Conservation (phyloP, 805 yeast species). For the Kodamaea restingae region DNA sequence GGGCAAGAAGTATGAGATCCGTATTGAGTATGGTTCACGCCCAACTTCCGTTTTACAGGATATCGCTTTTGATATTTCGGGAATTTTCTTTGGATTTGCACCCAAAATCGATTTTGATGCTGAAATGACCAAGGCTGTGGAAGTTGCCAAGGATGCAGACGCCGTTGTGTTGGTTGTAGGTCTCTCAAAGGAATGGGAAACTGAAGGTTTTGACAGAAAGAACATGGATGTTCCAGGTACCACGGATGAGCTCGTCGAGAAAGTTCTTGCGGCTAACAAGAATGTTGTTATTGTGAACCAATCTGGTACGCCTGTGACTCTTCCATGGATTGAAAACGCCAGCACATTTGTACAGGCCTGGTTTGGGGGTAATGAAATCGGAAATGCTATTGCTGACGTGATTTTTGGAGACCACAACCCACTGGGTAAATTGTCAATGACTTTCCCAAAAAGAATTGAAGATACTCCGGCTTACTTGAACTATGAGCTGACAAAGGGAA, state of each 20-base stretch:
- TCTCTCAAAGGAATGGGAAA: conserved; percentile 52
- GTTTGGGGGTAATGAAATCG: conserved; percentile 56
- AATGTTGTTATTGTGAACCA: conserved; percentile 53
- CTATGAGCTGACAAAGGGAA: conserved; percentile 49
- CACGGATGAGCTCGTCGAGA: conserved; percentile 43
- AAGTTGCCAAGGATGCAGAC: conserved; percentile 47
- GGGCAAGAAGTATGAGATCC: conserved; percentile 44
- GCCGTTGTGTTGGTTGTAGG: conserved; percentile 53
- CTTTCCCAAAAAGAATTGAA: conserved; percentile 49
- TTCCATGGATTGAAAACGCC: conserved; percentile 44
- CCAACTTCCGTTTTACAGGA: conserved; percentile 29
- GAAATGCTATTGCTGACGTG: conserved; percentile 58
- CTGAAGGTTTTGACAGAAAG: conserved; percentile 56
- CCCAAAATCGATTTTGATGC: conserved; percentile 17
- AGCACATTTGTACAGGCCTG: conserved; percentile 49
- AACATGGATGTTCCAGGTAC: conserved; percentile 49
- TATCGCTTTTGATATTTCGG: conserved; percentile 19
- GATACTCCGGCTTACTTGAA: conserved; percentile 57
- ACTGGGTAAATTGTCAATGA: conserved; percentile 52
- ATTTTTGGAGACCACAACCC: conserved; percentile 60
- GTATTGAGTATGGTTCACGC: conserved; percentile 50
- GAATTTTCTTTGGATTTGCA: conserved; percentile 24
- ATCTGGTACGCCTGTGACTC: conserved; percentile 57
- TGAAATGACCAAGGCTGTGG: conserved; percentile 38
- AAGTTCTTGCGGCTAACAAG: conserved; percentile 44